Conservation (phyloP, 805 yeast species). For the Candida verbasci region DNA sequence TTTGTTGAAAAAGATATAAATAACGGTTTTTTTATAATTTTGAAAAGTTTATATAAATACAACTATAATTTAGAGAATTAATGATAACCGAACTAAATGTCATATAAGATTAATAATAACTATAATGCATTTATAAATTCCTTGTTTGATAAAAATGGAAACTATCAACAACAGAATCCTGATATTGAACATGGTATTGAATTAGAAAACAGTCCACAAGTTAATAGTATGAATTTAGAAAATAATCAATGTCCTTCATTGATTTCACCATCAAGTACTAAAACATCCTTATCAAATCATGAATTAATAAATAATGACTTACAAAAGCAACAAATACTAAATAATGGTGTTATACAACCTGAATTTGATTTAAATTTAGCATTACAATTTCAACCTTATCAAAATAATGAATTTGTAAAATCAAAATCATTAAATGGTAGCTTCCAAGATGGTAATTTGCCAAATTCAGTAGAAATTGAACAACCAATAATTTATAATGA, state of each 20-base stretch:
- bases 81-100: constrained; percentile 13
- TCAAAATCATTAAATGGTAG: too few species aligned
- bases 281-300: neutral
- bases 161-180: neutral
- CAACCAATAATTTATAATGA: neutral
- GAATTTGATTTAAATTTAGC: constrained; percentile 19
- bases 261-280: constrained; percentile 1
- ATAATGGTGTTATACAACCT: constrained; percentile 12
- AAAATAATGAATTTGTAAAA: neutral
- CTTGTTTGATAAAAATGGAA: constrained; percentile 13
- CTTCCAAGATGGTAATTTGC: too few species aligned
- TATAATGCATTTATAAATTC: constrained; percentile 25
- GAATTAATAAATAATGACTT: neutral
- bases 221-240: neutral
- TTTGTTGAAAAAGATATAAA: too few species aligned
- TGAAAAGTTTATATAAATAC: too few species aligned
- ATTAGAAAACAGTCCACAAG: neutral
- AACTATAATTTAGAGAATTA: neutral
- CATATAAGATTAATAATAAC: constrained; percentile 25
- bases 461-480: neutral
- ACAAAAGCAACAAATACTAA: neutral
- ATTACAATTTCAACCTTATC: constrained; percentile 2
- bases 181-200: neutral
- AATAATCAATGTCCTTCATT: neutral
- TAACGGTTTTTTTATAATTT: too few species aligned